A percentile compares a stretch with the other conserved stretches of the same genome.
Evolutionary conservation across 2,329 filamentous ascomycete genomes (phyloP).

Genomic region (Colletotrichum cereale): DNA sequence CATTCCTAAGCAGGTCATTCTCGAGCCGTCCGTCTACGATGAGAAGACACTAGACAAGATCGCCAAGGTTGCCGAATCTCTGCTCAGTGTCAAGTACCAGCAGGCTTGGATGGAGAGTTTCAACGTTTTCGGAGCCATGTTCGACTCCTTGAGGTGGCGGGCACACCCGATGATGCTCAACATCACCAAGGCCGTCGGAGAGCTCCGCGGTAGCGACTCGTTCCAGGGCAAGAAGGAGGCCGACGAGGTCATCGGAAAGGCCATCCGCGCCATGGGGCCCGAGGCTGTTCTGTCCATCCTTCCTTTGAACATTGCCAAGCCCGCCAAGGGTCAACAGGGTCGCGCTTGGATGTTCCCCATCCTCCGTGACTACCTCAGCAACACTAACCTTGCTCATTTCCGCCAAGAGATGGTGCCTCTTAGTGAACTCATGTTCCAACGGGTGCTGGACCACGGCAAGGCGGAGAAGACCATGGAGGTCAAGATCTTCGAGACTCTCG

Average conservation of each 20-base stretch:
- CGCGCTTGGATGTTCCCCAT: constrained; percentile 96
- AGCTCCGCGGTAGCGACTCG: constrained; percentile 86
- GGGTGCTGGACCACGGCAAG: constrained; percentile 83
- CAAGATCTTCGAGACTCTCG: constrained; percentile 97
- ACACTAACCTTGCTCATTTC: constrained; percentile 90
- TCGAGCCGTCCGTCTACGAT: constrained; percentile 92
- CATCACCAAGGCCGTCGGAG: constrained; percentile 83
- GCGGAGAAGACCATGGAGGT: constrained; percentile 94
- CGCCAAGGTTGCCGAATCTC: constrained; percentile 76
- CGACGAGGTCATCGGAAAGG: constrained; percentile 88
- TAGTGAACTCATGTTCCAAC: constrained; percentile 91
- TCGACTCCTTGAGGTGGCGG: constrained; percentile 87
- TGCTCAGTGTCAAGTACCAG: constrained; percentile 92
- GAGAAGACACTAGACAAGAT: constrained; percentile 90
- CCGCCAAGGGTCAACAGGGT: constrained; percentile 81
- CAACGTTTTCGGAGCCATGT: constrained; percentile 87
- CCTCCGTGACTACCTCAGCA: constrained; percentile 88
- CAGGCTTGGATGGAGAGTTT: constrained; percentile 96
- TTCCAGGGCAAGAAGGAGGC: constrained; percentile 96
- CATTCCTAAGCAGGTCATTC: constrained; percentile 82
- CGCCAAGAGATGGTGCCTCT: constrained; percentile 87
- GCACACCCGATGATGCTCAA: constrained; percentile 82
- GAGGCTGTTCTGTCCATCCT: constrained; percentile 85
- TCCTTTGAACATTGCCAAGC: constrained; percentile 86
- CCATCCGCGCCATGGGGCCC: constrained; percentile 90